Percentiles rank a stretch among this genome's conserved stretches.
These are phyloP conservation scores for Oxytropis ochrocephala DNA, from an alignment of 306 rosid species.

Conservation along the genomic window DNA sequence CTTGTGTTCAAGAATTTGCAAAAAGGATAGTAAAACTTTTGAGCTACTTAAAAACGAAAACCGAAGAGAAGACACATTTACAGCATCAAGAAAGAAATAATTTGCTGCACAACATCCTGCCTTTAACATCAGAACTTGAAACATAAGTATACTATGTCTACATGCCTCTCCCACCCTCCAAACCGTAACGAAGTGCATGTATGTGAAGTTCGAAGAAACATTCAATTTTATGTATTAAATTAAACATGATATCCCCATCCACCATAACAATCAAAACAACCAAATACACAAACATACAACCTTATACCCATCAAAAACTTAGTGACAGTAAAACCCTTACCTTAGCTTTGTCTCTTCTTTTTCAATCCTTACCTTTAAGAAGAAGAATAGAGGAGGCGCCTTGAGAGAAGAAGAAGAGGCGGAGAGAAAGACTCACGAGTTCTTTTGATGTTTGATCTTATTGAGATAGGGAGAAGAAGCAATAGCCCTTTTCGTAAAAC, in stretches of 20 bases:
- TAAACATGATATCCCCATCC: not conserved
- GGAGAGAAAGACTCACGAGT: too few species aligned
- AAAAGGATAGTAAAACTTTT: not conserved
- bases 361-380: too few species aligned
- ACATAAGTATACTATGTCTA: not conserved
- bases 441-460: too few species aligned
- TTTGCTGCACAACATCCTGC: not conserved
- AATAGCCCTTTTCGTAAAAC: too few species aligned
- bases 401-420: too few species aligned
- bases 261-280: too few species aligned
- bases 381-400: too few species aligned
- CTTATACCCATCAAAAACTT: too few species aligned
- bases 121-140: not conserved
- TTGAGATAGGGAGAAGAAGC: too few species aligned
- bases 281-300: too few species aligned
- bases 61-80: not conserved
- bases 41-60: not conserved
- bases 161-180: not conserved
- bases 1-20: slow-evolving; percentile 2
- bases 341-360: too few species aligned
- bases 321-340: too few species aligned
- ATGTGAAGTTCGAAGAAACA: not conserved
- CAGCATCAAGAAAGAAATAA: slow-evolving; percentile 4
- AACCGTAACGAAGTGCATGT: not conserved
- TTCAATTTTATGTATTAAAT: not conserved